Conservation (phyloP, 345 rosid species). For the Eucalyptus viminalis region DNA sequence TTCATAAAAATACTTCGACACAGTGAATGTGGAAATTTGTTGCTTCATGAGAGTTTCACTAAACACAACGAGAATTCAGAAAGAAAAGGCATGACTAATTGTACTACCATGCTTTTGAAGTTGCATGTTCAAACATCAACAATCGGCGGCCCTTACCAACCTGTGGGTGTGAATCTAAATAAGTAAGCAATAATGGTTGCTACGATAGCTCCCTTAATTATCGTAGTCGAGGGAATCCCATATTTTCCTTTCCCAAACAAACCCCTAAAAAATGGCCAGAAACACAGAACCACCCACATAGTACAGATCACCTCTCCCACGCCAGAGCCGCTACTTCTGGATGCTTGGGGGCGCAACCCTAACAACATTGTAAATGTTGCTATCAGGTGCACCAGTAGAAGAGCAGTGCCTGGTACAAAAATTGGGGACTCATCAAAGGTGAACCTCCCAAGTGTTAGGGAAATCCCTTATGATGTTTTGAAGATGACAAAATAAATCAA, state of each 20-base stretch:
- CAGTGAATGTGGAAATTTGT: not conserved
- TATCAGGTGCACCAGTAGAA: conserved; percentile 22
- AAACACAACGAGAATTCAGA: not conserved
- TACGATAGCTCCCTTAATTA: conserved; percentile 23
- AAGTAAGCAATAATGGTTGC: conserved; percentile 10
- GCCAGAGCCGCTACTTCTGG: conserved; percentile 1
- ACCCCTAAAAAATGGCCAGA: conserved; percentile 36
- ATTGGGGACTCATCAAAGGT: conserved; percentile 25
- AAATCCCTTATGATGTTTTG: no score
- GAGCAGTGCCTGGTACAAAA: conserved; percentile 40
- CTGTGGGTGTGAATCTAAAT: not conserved
- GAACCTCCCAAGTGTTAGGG: conserved; percentile 10
- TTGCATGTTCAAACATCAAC: not conserved
- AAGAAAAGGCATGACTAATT: not conserved
- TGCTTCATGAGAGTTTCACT: not conserved
- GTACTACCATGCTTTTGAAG: not conserved
- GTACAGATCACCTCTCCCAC: conserved; percentile 20
- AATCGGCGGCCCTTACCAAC: not conserved
- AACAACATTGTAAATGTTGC: not conserved
- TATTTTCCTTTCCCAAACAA: conserved; percentile 41
- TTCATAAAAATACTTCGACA: not conserved
- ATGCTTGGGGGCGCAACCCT: not conserved
- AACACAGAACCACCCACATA: conserved; percentile 20
- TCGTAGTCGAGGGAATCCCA: conserved; percentile 48
- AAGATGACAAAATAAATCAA: no score